Evolutionary conservation across 1,284 basidiomycete genomes (phyloP).

Genomic region (Rhodotorula sp.): DNA sequence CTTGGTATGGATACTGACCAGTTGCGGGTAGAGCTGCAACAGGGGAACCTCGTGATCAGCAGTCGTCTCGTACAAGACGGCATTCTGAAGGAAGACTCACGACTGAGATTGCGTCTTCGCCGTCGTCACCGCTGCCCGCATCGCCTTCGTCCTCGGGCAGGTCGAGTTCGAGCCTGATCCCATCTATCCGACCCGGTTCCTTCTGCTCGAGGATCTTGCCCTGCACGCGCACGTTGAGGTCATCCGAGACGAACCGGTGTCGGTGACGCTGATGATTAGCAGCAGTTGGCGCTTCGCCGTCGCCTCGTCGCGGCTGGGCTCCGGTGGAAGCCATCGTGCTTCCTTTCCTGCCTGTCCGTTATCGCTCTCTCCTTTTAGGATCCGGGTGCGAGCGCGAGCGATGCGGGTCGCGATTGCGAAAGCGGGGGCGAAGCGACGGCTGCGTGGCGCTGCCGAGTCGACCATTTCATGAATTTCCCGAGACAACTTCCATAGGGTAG

Average conservation of each 20-base stretch:
- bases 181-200: constrained; percentile 3
- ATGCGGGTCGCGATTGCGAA: background rate
- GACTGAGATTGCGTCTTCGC: constrained; percentile 19
- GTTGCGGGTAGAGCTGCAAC: constrained; percentile 25
- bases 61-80: too few species aligned
- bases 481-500: too few species aligned
- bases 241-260: constrained; percentile 11
- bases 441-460: too few species aligned
- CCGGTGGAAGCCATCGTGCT: background rate
- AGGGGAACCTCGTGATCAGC: background rate
- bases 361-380: too few species aligned
- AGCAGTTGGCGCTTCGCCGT: background rate
- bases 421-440: background rate
- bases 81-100: constrained; percentile 12
- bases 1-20: constrained; percentile 17
- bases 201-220: constrained; percentile 13
- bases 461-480: too few species aligned
- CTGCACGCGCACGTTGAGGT: constrained; percentile 21
- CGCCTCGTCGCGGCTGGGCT: background rate
- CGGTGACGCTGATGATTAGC: background rate
- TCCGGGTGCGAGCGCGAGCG: background rate
- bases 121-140: too few species aligned
- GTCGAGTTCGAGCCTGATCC: constrained; percentile 21
- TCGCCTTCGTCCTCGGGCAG: too few species aligned
- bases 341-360: too few species aligned